phyloP scores from a whole-genome alignment of 495 filamentous ascomycete genomes.

The Tricharina praecox region DNA sequence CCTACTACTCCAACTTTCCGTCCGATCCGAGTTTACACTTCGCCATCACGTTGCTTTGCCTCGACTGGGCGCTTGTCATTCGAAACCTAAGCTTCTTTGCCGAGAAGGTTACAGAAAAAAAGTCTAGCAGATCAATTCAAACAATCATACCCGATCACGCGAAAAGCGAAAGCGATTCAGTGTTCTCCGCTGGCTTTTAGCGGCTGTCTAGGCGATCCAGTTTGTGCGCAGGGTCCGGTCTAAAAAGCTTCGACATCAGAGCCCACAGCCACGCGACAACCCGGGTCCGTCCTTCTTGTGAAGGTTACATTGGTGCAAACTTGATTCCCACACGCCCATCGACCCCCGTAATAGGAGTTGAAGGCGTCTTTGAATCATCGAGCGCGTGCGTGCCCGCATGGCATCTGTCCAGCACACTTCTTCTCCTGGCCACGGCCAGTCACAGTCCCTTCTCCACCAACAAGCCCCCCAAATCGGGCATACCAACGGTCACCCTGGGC shows the following conservation, averaged over 20 bases:
- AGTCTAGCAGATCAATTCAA: too few species aligned
- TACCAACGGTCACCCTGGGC: constrained; percentile 24
- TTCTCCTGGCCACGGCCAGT: constrained; percentile 23
- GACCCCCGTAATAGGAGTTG: too few species aligned
- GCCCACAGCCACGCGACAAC: neutral
- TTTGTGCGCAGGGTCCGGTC: neutral
- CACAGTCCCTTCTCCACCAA: constrained; percentile 22
- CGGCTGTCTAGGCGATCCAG: neutral
- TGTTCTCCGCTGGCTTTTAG: neutral
- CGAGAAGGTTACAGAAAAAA: too few species aligned
- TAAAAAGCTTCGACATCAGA: neutral
- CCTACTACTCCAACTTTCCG: neutral
- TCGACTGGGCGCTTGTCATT: neutral
- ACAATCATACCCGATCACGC: too few species aligned
- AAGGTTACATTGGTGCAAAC: neutral
- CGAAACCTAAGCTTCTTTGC: neutral
- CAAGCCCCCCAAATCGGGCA: constrained; percentile 3
- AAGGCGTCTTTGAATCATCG: neutral
- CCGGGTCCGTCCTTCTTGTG: neutral
- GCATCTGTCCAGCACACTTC: constrained; percentile 20
- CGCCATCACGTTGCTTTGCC: neutral
- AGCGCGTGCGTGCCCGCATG: constrained; percentile 6
- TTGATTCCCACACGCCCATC: neutral
- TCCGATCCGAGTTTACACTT: neutral
- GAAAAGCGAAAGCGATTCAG: too few species aligned